Conservation (phyloP, 805 yeast genomes). For the Pichia deserticola region DNA sequence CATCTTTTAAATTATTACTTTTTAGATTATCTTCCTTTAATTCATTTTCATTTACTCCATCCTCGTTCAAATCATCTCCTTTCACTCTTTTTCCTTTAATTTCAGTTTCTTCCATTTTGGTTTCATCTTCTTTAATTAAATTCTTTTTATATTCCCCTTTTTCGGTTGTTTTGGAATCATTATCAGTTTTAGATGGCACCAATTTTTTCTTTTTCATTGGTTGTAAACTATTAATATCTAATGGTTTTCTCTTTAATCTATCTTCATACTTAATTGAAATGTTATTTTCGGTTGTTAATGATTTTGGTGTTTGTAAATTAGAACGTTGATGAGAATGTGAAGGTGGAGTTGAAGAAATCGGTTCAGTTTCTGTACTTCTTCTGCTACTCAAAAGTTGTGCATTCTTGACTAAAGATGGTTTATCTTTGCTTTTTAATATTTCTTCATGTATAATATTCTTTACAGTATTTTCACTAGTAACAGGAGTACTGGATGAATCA, state of each 20-base stretch:
- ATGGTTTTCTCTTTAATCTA: not conserved
- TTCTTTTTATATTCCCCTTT: too few species aligned
- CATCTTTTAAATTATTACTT: too few species aligned
- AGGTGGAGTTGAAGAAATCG: too few species aligned
- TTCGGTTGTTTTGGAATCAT: not conserved
- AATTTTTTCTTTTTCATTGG: constrained; percentile 1
- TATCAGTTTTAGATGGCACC: not conserved
- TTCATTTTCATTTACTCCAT: too few species aligned
- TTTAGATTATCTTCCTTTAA: too few species aligned
- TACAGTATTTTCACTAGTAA: too few species aligned
- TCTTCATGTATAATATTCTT: not conserved
- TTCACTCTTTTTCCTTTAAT: too few species aligned
- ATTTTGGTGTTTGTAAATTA: not conserved
- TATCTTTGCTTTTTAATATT: not conserved
- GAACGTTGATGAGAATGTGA: not conserved
- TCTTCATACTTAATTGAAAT: not conserved
- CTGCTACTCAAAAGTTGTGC: constrained; percentile 6
- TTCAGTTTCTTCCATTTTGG: not conserved
- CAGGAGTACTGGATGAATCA: too few species aligned
- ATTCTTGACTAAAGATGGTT: not conserved
- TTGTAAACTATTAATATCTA: constrained; percentile 7
- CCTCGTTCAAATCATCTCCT: too few species aligned
- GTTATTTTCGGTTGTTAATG: too few species aligned
- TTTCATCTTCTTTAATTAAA: not conserved
- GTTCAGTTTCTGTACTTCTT: not conserved